Conservation (phyloP, 1,139 yeast genomes). For the Saccharomycopsis crataegensis region DNA sequence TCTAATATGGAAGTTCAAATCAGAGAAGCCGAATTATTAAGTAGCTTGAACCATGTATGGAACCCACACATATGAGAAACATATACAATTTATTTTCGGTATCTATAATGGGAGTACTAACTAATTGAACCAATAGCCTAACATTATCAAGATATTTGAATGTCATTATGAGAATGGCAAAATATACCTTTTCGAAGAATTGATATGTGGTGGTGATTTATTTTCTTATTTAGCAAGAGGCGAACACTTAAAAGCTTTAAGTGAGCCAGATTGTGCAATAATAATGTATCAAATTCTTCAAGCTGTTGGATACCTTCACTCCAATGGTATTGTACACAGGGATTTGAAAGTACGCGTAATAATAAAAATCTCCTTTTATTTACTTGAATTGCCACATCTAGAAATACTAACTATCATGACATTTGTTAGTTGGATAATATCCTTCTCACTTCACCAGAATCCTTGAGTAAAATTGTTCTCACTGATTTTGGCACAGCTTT, state of each 20-base stretch:
- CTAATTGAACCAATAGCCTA: slow-evolving; percentile 29
- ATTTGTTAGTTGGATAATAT: slow-evolving; percentile 44
- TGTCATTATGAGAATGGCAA: slow-evolving; percentile 33
- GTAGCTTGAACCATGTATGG: slow-evolving; percentile 34
- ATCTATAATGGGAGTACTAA: not conserved
- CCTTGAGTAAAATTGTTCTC: slow-evolving; percentile 43
- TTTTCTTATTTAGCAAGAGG: slow-evolving; percentile 50
- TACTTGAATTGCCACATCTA: not conserved
- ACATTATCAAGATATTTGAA: slow-evolving; percentile 38
- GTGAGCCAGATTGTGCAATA: slow-evolving; percentile 47
- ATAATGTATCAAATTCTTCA: slow-evolving; percentile 49
- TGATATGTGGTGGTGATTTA: slow-evolving; percentile 57
- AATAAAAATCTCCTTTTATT: slow-evolving; percentile 1
- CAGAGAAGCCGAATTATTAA: slow-evolving; percentile 38
- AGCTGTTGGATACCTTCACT: slow-evolving; percentile 49
- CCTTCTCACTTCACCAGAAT: slow-evolving; percentile 42
- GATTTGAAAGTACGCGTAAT: slow-evolving; percentile 35
- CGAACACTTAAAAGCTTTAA: slow-evolving; percentile 30
- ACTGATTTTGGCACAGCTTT: slow-evolving; percentile 66
- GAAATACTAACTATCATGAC: not conserved
- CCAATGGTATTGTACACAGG: slow-evolving; percentile 43
- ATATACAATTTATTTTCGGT: not conserved
- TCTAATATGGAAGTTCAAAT: slow-evolving; percentile 24
- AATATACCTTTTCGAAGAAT: slow-evolving; percentile 44
- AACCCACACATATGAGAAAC: not conserved